Evolutionary conservation across 2,329 filamentous ascomycete genomes (phyloP), one percentile per base, ranked within the genome.

Genomic region (Verticillium nonalfalfae): DNA sequence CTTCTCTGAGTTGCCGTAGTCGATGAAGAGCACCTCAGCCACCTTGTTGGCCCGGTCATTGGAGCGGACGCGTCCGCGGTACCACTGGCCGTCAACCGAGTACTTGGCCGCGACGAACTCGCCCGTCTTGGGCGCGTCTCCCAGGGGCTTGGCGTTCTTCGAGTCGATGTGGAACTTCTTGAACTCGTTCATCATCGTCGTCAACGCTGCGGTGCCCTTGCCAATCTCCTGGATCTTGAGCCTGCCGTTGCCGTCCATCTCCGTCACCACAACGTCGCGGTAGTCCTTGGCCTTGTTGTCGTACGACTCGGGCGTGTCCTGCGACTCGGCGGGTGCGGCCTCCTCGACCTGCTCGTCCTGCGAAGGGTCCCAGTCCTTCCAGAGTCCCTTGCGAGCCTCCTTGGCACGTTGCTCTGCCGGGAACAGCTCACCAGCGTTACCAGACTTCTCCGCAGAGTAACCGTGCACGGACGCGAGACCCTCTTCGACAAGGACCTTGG

Each of bases 371-470:
- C 92, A 98, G 77, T 96, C 88, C 66, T 94, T 88, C 94, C 95
- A 99, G 67, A 98, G 74, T 56, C 91, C 91, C 79, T 93, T 97
- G 64, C 88, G 85, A 34, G 81, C 90, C 68, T 96, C 91, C 81
- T 99, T 98, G 57, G 95, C 95, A 70, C 85, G 88, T 76, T 90
- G 82, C 78, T 99, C 91, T 0, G 95, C 95, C 11, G 89, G 89
- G 70, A 94, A 88, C 9, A 98, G 86, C 77, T 98, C 94, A 40
- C 84, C 86, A 13, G 90, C 89, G 71, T 97, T 95, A 66, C 93
- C 94, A 15, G 91, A 90, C 80, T 96, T 96, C 78, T 99, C 94
- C 0, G 95, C 95, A 31, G 94, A 97, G 79, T 97, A 98, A 61
- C 89, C 87, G 74, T 98, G 94, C 15, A 99, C 94, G 21, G 89